Evolutionary conservation across 2,329 filamentous ascomycete species (phyloP), one percentile per base, ranked within the genome.

Genomic region (Cordyceps farinosa): DNA sequence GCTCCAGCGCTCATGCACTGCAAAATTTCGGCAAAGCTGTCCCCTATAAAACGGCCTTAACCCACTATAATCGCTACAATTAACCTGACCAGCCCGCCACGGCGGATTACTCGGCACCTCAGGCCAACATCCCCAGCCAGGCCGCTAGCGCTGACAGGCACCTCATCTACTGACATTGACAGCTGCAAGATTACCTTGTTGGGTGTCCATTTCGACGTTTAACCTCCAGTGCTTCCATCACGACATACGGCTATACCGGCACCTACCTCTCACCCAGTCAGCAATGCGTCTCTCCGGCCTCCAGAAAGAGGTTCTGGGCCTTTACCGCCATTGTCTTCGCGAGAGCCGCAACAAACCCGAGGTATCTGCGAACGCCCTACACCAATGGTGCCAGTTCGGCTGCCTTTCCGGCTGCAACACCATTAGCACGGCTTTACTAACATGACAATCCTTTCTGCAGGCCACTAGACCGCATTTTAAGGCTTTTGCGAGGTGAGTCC

Each of bases 281-380:
- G 66, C 51, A 54, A 73, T 71, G 70, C 69, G 87, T 69, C 80
- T 93, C 32, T 96, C 93, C 8, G 95, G 95, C 42, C 81, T 98
- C n/a, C 94, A 98, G 74, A 89, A 86, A 70, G 92, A 97, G 71
- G 94, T 97, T 3, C 76, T 98, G 58, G 82, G 87, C 40, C 84
- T 99, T 15, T 99, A 98, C 75, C 87, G 94, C 64, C 85, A 87
- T 72, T 98, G 94, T 71, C 80, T 99, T 32, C 86, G 93, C 65
- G 91, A 90, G 71, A 87, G 89, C 64, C 86, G 89, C 65, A 88
- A 87, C 71, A 98, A 99, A 75, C 92, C 93, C 56, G 73, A 78
- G 70, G 91, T 94, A 75, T 66, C 70, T 65, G 29, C 59, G 34
- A 22, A n/a, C 29, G 44, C 44, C 55, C 45, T 32, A 17, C 42